Evolutionary conservation across 345 rosid species (phyloP).

Genomic region (Streptanthus diversifolius): DNA sequence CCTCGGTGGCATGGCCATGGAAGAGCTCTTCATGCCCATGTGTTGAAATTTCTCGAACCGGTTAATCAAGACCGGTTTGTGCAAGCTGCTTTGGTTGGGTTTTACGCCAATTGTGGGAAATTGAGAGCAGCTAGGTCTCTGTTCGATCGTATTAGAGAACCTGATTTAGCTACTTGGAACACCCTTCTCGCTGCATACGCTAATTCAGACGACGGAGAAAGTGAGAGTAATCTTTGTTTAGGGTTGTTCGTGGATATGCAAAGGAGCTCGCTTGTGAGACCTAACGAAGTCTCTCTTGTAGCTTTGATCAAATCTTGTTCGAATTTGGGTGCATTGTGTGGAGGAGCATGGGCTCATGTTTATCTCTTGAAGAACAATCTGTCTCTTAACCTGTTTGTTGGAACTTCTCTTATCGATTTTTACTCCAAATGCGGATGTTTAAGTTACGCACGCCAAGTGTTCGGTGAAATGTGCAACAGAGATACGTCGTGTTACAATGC

Average conservation of each 20-base stretch:
- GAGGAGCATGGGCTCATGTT: slow-evolving; percentile 57
- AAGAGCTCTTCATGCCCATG: slow-evolving; percentile 54
- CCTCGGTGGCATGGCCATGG: slow-evolving; percentile 42
- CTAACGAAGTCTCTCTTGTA: slow-evolving; percentile 61
- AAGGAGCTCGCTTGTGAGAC: slow-evolving; percentile 36
- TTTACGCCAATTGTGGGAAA: slow-evolving; percentile 49
- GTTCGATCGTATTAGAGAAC: slow-evolving; percentile 48
- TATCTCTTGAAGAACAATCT: slow-evolving; percentile 44
- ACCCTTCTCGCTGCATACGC: slow-evolving; percentile 56
- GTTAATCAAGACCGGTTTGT: slow-evolving; percentile 44
- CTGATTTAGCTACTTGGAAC: slow-evolving; percentile 69
- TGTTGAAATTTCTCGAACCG: slow-evolving; percentile 48
- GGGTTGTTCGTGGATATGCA: slow-evolving; percentile 48
- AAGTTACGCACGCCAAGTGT: slow-evolving; percentile 42
- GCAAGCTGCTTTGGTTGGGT: slow-evolving; percentile 51
- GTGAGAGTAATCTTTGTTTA: slow-evolving; percentile 32
- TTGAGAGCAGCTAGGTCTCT: slow-evolving; percentile 45
- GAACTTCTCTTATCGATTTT: slow-evolving; percentile 45
- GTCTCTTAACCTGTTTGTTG: slow-evolving; percentile 47
- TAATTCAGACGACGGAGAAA: slow-evolving; percentile 3
- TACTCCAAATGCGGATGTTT: slow-evolving; percentile 49
- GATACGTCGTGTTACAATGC: slow-evolving; percentile 52
- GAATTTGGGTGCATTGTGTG: slow-evolving; percentile 43
- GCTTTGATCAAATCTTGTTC: slow-evolving; percentile 58
- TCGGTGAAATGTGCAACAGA: slow-evolving; percentile 45